phyloP scores from a whole-genome alignment of 2,329 filamentous ascomycete species.

The Colletotrichum higginsianum region DNA sequence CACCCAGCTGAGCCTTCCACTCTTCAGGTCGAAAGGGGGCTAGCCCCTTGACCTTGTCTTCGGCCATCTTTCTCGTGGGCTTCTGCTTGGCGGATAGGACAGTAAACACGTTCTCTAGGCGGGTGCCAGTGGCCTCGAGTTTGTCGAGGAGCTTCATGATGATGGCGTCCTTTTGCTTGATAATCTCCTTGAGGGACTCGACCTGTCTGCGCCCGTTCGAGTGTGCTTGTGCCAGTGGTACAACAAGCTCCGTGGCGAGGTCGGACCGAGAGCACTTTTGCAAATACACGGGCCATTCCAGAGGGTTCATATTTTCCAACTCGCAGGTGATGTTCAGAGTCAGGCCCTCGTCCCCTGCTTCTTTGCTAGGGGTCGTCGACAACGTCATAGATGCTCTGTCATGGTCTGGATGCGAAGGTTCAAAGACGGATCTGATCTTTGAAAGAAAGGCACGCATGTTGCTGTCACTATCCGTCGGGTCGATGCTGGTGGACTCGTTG shows the following conservation, averaged over 20 bases:
- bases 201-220: conserved; percentile 57
- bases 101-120: conserved; percentile 69
- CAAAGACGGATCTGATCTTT: conserved; percentile 70
- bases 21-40: conserved; percentile 60
- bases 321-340: conserved; percentile 70
- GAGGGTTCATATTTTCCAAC: conserved; percentile 74
- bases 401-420: conserved; percentile 61
- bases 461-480: conserved; percentile 77
- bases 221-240: conserved; percentile 66
- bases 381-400: conserved; percentile 62
- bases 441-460: conserved; percentile 78
- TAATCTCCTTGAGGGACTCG: conserved; percentile 57
- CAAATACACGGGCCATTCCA: conserved; percentile 77
- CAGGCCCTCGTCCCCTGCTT: conserved; percentile 59
- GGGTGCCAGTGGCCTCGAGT: conserved; percentile 65
- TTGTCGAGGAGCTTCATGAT: conserved; percentile 68
- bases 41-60: conserved; percentile 66
- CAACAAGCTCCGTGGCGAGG: conserved; percentile 64
- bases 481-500: conserved; percentile 77
- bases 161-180: conserved; percentile 67
- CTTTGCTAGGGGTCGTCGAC: conserved; percentile 51
- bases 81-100: conserved; percentile 62
- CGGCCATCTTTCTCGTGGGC: conserved; percentile 59
- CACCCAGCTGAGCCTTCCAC: conserved; percentile 54
- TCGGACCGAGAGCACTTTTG: conserved; percentile 58